These are phyloP conservation scores for Polytolypa hystricis DNA, from an alignment of 2,329 filamentous ascomycete genomes.

Conservation along the genomic window DNA sequence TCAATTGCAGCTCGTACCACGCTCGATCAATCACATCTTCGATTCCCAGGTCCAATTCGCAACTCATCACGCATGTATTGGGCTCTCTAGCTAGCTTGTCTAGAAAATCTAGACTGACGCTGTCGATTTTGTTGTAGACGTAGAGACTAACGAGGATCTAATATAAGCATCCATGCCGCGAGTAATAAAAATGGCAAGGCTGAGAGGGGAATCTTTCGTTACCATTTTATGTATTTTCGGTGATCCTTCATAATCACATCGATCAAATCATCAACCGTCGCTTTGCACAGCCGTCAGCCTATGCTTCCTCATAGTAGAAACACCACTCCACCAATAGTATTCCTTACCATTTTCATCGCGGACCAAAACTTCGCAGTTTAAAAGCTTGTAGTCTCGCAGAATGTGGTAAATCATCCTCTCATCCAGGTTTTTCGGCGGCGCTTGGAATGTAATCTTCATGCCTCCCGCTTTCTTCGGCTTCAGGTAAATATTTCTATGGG, in stretches of 20 bases:
- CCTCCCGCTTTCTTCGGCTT: constrained; percentile 93
- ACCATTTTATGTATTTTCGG: constrained; percentile 85
- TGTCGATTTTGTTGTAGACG: constrained; percentile 99
- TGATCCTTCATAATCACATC: constrained; percentile 99
- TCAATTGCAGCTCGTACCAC: constrained; percentile 84
- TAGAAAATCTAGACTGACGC: constrained; percentile 83
- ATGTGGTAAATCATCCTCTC: constrained; percentile 99
- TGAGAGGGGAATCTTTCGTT: constrained; percentile 22
- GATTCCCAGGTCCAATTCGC: constrained; percentile 87
- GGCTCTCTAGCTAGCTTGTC: constrained; percentile 86
- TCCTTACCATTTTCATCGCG: constrained; percentile 74
- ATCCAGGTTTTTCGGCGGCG: constrained; percentile 79
- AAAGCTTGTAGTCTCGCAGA: constrained; percentile 93
- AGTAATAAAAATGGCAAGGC: background rate
- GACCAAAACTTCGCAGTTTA: constrained; percentile 92
- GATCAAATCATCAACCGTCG: constrained; percentile 95
- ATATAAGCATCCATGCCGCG: no score
- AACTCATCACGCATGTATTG: constrained; percentile 92
- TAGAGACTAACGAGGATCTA: constrained; percentile 66
- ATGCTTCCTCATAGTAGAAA: no score
- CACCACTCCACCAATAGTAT: no score
- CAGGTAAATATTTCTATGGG: constrained; percentile 78
- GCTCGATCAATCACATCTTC: constrained; percentile 88
- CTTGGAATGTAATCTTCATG: constrained; percentile 95
- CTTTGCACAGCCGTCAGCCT: no score